Evolutionary conservation across 805 yeast genomes (phyloP), one percentile per base, ranked within the genome.

Genomic region (Blastobotrys peoriensis): DNA sequence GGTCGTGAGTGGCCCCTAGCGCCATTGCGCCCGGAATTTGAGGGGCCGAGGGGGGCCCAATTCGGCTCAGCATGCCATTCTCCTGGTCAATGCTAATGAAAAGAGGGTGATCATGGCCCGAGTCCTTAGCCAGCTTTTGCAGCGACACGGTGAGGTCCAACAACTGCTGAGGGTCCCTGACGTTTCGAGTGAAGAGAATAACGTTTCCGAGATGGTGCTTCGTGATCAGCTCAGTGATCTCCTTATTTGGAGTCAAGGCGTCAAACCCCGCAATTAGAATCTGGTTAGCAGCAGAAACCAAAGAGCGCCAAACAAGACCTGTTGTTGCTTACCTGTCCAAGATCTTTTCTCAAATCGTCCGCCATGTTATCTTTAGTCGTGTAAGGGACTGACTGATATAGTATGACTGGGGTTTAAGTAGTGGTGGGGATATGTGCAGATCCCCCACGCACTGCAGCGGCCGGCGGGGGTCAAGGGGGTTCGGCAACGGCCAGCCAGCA

Each of bases 1-100:
- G 54, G 41, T 73, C 71, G 3, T 73, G 73, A 0, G 78, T 65
- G 15, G 82, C 80, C 2, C 76, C 74, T 21, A 77, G 57, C 1
- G 78, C 79, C 83, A 78, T 77, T 17, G 81, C 81, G 3, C 81
- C 76, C 0, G 83, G 83, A 52, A 72, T 75, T 52, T 76, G 81
- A n/a, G 54, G 54, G 4, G 46, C 46, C 15, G 34, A 30, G 8
- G 45, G 41, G 20, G 44, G 43, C 1, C 40, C 44, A 8, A 50
- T 33, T 22, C 52, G 35, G 5, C 78, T 70, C 13, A 78, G 58
- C 73, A 75, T 70, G 1, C 83, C 83, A 3, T 79, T 77, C 53
- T 78, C 83, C 56, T 75, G 79, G 55, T 78, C 83, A 16, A 78
- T 69, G 18, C 78, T 78, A 53, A 78, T 70, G 58, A 75, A 59